phyloP scores from a whole-genome alignment of 2,329 filamentous ascomycete species.

The Aspergillus persii region DNA sequence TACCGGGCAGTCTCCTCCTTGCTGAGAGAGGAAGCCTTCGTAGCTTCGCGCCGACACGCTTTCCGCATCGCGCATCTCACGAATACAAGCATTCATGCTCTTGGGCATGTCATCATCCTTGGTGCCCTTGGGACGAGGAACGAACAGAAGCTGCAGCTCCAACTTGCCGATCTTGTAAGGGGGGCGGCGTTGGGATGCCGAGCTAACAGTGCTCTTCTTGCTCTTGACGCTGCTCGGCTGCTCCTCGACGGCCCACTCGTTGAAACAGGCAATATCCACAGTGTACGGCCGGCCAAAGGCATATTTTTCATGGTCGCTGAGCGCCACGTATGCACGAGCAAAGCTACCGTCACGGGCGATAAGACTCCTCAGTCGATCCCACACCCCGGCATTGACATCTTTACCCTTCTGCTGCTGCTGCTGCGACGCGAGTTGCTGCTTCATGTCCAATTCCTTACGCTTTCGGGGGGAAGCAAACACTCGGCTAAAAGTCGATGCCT shows the following conservation, averaged over 20 bases:
- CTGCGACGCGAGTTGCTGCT: constrained; percentile 79
- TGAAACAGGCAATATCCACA: constrained; percentile 92
- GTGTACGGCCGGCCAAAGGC: constrained; percentile 86
- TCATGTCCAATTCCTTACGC: constrained; percentile 87
- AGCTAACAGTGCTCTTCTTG: constrained; percentile 69
- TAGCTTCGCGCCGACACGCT: constrained; percentile 72
- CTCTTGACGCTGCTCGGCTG: constrained; percentile 85
- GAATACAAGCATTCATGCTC: constrained; percentile 95
- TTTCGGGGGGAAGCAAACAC: constrained; percentile 95
- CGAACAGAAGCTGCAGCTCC: constrained; percentile 89
- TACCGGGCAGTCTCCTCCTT: constrained; percentile 96
- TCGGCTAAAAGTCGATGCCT: constrained; percentile 85
- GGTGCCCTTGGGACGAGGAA: constrained; percentile 82
- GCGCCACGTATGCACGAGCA: constrained; percentile 85
- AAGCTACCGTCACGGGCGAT: constrained; percentile 93
- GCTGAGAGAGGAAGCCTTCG: constrained; percentile 90
- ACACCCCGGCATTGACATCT: constrained; percentile 59
- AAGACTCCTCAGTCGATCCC: constrained; percentile 82
- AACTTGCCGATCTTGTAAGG: constrained; percentile 97
- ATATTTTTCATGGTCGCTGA: constrained; percentile 85
- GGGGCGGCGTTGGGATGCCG: constrained; percentile 64
- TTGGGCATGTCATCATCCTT: constrained; percentile 97
- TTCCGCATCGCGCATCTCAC: constrained; percentile 89
- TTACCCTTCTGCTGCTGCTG: constrained; percentile 61
- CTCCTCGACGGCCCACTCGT: constrained; percentile 95